Conservation (phyloP, 2,329 filamentous ascomycete species). For the Penicillium sp. region DNA sequence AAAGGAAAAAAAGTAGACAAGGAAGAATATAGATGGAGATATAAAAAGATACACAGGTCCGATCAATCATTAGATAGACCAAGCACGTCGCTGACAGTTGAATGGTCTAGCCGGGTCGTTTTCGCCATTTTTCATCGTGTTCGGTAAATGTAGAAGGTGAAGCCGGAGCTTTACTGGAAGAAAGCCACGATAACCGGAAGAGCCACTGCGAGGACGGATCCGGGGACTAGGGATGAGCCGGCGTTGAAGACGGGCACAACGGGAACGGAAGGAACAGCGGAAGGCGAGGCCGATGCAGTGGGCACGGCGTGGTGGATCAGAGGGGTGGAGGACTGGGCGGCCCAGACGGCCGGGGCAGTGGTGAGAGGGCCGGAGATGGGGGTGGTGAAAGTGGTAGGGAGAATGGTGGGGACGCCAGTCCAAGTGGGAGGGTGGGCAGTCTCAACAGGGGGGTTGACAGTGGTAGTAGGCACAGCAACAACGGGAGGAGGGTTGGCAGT, state of each 20-base stretch:
- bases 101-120: not conserved
- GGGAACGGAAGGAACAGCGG: not conserved
- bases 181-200: constrained; percentile 20
- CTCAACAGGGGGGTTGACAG: not conserved
- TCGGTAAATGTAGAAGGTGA: not conserved
- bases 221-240: constrained; percentile 18
- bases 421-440: not conserved
- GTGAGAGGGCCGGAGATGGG: constrained; percentile 19
- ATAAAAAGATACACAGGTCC: not conserved
- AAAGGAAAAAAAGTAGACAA: not conserved
- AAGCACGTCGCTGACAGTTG: not conserved
- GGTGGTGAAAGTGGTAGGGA: constrained; percentile 21
- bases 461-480: not conserved
- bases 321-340: constrained; percentile 16
- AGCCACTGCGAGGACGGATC: constrained; percentile 16
- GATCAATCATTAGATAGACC: constrained; percentile 8
- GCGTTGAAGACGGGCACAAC: constrained; percentile 19
- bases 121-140: not conserved
- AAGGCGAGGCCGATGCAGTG: constrained; percentile 7
- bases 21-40: not conserved
- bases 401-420: not conserved
- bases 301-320: constrained; percentile 17
- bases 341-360: constrained; percentile 13
- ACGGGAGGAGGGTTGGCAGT: not conserved
- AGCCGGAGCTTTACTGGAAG: constrained; percentile 12